Evolutionary conservation across 148 eudicot species (phyloP).

Genomic region (Rhododendron vialii): DNA sequence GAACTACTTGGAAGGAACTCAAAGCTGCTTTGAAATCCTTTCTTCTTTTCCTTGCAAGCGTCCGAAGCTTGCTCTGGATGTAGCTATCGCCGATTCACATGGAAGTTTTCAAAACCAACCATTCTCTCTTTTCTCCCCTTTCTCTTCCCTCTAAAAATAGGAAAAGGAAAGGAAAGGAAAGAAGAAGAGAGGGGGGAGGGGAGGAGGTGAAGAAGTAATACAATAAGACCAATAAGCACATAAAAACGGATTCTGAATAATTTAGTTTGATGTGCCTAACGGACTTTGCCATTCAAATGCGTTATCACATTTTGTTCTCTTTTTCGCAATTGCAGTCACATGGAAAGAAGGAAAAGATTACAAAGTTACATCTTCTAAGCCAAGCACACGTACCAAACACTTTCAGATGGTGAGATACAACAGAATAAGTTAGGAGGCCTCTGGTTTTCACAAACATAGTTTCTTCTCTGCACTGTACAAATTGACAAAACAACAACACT

Average conservation of each 20-base stretch:
- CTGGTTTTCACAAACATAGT: conserved; percentile 20
- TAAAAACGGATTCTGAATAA: not conserved
- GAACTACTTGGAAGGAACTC: not conserved
- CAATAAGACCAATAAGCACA: conserved; percentile 3
- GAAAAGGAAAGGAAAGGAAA: not conserved
- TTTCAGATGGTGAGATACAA: conserved; percentile 3
- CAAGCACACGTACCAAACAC: conserved; percentile 4
- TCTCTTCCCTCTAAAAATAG: not conserved
- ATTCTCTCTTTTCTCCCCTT: not conserved
- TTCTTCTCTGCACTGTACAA: conserved; percentile 42
- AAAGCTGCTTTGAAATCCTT: not conserved
- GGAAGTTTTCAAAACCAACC: not conserved
- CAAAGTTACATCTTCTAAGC: not conserved
- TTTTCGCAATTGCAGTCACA: not conserved
- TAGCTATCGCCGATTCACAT: not conserved
- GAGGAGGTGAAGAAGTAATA: not conserved
- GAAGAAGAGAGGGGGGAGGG: not conserved
- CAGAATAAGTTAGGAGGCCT: conserved; percentile 17
- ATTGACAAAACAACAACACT: conserved; percentile 27
- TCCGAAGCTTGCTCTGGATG: not conserved
- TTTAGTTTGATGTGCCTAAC: not conserved
- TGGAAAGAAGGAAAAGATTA: not conserved
- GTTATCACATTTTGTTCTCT: not conserved
- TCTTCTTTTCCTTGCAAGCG: conserved; percentile 1
- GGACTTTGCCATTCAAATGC: not conserved